A percentile compares a stretch with the other conserved stretches of the same genome.
Conservation (phyloP, 169 alveolate species). For the Plasmodium berghei region DNA sequence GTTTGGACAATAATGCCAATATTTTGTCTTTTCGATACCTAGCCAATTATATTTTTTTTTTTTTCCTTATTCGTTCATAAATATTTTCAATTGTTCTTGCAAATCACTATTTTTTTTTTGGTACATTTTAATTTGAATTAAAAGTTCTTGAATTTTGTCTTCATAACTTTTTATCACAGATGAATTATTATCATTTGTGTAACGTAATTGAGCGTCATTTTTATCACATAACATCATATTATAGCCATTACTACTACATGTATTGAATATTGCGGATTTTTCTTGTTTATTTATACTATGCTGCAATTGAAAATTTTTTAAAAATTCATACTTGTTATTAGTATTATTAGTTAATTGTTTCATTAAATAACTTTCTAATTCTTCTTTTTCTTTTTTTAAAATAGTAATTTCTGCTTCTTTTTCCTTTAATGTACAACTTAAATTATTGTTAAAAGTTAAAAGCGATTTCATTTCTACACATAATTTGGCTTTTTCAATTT, state of each 20-base stretch:
- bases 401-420: slow-evolving; percentile 71
- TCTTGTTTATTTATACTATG: neutral
- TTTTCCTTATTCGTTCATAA: slow-evolving; percentile 43
- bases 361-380: slow-evolving; percentile 60
- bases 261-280: neutral
- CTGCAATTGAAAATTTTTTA: slow-evolving; percentile 1
- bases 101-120: slow-evolving; percentile 52
- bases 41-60: neutral
- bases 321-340: slow-evolving; percentile 11
- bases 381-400: slow-evolving; percentile 69
- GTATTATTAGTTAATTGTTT: slow-evolving; percentile 22
- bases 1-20: too few species aligned
- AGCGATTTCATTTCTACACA: slow-evolving; percentile 58
- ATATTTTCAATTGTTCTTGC: slow-evolving; percentile 72
- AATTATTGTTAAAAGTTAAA: slow-evolving; percentile 66
- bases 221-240: slow-evolving; percentile 1
- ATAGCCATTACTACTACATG: neutral
- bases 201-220: neutral
- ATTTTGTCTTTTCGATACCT: neutral
- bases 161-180: slow-evolving; percentile 39
- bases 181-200: slow-evolving; percentile 1
- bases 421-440: slow-evolving; percentile 63
- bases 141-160: slow-evolving; percentile 50
- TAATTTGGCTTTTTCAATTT: slow-evolving; percentile 62
- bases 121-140: slow-evolving; percentile 58